phyloP scores from a whole-genome alignment of 345 rosid genomes.

The Durio zibethinus region DNA sequence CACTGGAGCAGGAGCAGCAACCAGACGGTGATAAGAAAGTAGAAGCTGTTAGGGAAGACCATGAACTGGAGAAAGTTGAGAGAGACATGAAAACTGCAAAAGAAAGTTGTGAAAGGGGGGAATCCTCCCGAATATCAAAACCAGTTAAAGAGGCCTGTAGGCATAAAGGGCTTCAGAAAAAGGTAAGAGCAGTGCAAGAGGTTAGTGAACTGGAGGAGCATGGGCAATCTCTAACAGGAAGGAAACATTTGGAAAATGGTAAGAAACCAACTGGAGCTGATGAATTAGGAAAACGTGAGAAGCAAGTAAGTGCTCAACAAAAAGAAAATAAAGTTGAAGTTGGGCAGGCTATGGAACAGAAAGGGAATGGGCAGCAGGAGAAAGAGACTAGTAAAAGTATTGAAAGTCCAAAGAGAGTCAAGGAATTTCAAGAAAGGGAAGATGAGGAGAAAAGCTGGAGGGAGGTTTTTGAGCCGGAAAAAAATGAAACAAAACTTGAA shows the following conservation, averaged over 20 bases:
- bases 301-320: slow-evolving; percentile 29
- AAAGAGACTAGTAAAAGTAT: slow-evolving; percentile 25
- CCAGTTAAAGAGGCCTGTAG: slow-evolving; percentile 31
- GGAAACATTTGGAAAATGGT: slow-evolving; percentile 33
- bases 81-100: slow-evolving; percentile 26
- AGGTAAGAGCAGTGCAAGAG: slow-evolving; percentile 34
- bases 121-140: slow-evolving; percentile 24
- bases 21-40: slow-evolving; percentile 27
- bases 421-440: slow-evolving; percentile 13
- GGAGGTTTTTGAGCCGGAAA: slow-evolving; percentile 37
- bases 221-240: slow-evolving; percentile 29
- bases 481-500: slow-evolving; percentile 34
- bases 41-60: slow-evolving; percentile 37
- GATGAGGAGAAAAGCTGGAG: slow-evolving; percentile 41
- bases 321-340: slow-evolving; percentile 29
- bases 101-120: slow-evolving; percentile 24
- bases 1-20: slow-evolving; percentile 33
- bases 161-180: slow-evolving; percentile 30
- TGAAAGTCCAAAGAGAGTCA: slow-evolving; percentile 22
- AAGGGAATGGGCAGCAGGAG: slow-evolving; percentile 25
- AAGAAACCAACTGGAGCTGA: slow-evolving; percentile 32
- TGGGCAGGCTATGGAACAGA: slow-evolving; percentile 33
- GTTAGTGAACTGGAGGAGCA: slow-evolving; percentile 31
- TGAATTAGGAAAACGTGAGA: slow-evolving; percentile 32
- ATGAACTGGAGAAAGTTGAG: slow-evolving; percentile 29